Evolutionary conservation across 345 rosid species (phyloP), one percentile per base, ranked within the genome.

Genomic region (Clausena lansium): DNA sequence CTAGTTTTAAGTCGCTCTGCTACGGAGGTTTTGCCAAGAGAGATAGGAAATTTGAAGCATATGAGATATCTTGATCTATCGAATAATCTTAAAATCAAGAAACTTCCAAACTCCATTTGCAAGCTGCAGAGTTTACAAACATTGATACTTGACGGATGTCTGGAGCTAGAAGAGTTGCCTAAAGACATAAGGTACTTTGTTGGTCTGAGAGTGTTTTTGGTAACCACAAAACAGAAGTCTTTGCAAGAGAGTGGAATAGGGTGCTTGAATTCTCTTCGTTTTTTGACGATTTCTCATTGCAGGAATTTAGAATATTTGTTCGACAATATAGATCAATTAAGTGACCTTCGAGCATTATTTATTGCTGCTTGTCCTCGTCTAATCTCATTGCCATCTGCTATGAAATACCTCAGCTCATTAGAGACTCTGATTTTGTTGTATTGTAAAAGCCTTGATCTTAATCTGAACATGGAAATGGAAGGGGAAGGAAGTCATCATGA

Each of bases 21-120:
- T 17, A 33, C 63, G 10, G 76, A 77, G 38, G 77, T 24, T 6
- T 15, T 81, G 52, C 83, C 86, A 6, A 14, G 27, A 39, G 33
- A 27, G 17, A 59, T 81, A 3, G 15, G 65, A n/a, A 77, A 71
- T 63, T 27, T 83, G 77, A 83, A 68, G 74, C 73, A 79, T 35
- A 32, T 83, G 3, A 71, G 78, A 14, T 74, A 67, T 76, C 85
- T 86, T 7, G 55, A 78, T 39, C 54, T 78, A 5, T 71, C 73
- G 0, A 0, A 1, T 0, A 74, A 58, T 17, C 0, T 0, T 0
- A 3, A 2, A 28, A 9, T 78, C 1, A 14, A 70, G 55, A 55
- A 7, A 6, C 76, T 85, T 27, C 86, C 86, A 1, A 39, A 11
- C 22, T 67, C 82, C 0, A 60, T 80, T 4, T 66, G 69, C 3